Percentiles rank a stretch among this genome's conserved stretches.
phyloP scores from a whole-genome alignment of 2,329 filamentous ascomycete genomes.

The Xylaria sp. region DNA sequence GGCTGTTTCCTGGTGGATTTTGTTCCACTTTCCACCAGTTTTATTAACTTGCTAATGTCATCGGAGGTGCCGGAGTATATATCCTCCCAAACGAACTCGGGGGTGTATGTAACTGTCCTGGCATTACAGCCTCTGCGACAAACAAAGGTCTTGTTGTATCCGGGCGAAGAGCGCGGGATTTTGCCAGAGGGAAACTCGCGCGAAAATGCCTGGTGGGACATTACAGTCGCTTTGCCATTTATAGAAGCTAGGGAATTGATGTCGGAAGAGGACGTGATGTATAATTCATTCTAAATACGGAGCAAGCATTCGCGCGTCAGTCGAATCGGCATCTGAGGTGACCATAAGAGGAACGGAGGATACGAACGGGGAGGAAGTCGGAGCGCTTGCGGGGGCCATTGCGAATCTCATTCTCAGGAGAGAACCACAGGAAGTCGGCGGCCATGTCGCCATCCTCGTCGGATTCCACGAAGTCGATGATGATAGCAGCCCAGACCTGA shows the following conservation, averaged over 20 bases:
- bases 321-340: constrained; percentile 30
- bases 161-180: constrained; percentile 75
- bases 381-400: constrained; percentile 83
- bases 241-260: constrained; percentile 87
- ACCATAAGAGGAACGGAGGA: neutral
- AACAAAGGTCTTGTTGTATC: constrained; percentile 87
- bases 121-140: constrained; percentile 91
- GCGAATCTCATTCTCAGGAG: constrained; percentile 86
- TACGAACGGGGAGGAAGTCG: constrained; percentile 75
- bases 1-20: constrained; percentile 71
- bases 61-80: constrained; percentile 73
- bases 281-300: constrained; percentile 79
- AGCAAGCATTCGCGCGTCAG: constrained; percentile 11
- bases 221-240: constrained; percentile 84
- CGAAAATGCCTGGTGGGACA: constrained; percentile 77
- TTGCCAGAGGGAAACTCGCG: constrained; percentile 77
- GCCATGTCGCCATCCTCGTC: constrained; percentile 80
- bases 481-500: constrained; percentile 91
- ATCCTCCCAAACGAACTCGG: constrained; percentile 93
- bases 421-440: constrained; percentile 96
- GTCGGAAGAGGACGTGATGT: constrained; percentile 88
- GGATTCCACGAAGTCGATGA: constrained; percentile 81
- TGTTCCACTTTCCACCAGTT: constrained; percentile 76
- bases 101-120: constrained; percentile 87
- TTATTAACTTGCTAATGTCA: constrained; percentile 72